Conservation (phyloP, 2,329 filamentous ascomycete genomes). For the Pseudogymnoascus pannorum region DNA sequence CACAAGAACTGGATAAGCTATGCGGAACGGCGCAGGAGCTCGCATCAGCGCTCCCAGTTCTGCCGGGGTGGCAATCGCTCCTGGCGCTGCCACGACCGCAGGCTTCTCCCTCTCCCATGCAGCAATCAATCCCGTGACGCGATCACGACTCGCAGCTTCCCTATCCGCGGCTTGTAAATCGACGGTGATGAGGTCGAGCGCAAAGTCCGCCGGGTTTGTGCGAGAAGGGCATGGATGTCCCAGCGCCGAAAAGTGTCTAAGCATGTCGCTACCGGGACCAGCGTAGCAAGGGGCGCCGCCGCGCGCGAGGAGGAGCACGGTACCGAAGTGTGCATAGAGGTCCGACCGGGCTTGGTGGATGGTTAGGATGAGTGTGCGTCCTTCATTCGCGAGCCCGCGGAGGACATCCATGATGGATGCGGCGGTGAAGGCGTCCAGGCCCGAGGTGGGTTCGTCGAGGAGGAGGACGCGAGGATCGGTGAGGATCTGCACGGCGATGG, state of each 20-base stretch:
- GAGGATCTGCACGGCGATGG: slow-evolving; percentile 70
- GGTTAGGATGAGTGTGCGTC: slow-evolving; percentile 66
- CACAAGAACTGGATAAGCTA: slow-evolving; percentile 60
- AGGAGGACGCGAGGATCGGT: slow-evolving; percentile 67
- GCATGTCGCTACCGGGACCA: slow-evolving; percentile 55
- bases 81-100: slow-evolving; percentile 15
- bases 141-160: slow-evolving; percentile 55
- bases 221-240: slow-evolving; percentile 60
- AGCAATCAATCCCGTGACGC: slow-evolving; percentile 54
- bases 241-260: slow-evolving; percentile 52
- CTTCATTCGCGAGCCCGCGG: slow-evolving; percentile 61
- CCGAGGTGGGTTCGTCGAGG: slow-evolving; percentile 70
- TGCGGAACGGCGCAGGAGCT: slow-evolving; percentile 51
- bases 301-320: slow-evolving; percentile 61
- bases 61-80: slow-evolving; percentile 51
- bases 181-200: slow-evolving; percentile 68
- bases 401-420: slow-evolving; percentile 70
- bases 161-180: slow-evolving; percentile 59
- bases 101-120: slow-evolving; percentile 40
- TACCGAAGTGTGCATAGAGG: slow-evolving; percentile 64
- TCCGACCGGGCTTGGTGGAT: slow-evolving; percentile 73
- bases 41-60: slow-evolving; percentile 63
- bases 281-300: slow-evolving; percentile 64
- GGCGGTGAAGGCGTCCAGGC: slow-evolving; percentile 71
- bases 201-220: slow-evolving; percentile 73